Base-by-base conservation (phyloP, 2,329 filamentous ascomycete species). In the Hypoxylon sp. region DNA sequence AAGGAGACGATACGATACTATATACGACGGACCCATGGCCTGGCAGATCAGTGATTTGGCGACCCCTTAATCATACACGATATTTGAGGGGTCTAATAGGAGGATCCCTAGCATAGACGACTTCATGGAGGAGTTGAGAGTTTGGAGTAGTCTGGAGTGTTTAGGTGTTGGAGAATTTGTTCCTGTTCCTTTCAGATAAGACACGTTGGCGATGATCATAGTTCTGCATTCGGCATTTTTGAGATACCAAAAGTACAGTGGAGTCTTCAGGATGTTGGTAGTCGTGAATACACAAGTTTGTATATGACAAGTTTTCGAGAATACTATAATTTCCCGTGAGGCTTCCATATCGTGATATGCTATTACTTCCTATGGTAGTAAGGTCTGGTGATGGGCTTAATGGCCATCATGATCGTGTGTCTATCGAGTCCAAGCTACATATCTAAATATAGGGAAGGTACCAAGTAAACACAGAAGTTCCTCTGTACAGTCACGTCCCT, bases 211-310 rank as follows among this genome's bases (percentile, higher is more conserved):
- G 14, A 30, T 25, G 17, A 20, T 27, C 25, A 25, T 30, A 20
- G 17, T 22, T 48, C 55, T 53, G 35, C 33, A 58, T 46, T 33
- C 37, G n/a, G 53, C 53, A 56, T 57, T 57, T 46, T 46, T 61
- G 58, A 58, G 64, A 60, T 65, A 55, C 55, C 61, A 64, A 53
- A 49, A 57, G 6, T 57, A 7, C 27, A 27, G 27, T 17, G 46
- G 37, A 27, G n/a, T 27, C 17, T 11, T 11, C n/a, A 2, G 13
- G 51, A 42, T 27, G 35, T n/a, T 42, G 14, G 27, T 31, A 17
- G 51, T 55, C 17, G 20, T 35, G 51, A 14, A 44, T 25, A 56
- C 48, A 30, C 6, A 50, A 14, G 27, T 50, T 31, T 31, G 54
- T 27, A 46, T 46, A 44, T 54, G 51, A 27, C 8, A 31, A 31